Evolutionary conservation across 176 grass and related monocot species (phyloP).

Genomic region (Oryza nivara): DNA sequence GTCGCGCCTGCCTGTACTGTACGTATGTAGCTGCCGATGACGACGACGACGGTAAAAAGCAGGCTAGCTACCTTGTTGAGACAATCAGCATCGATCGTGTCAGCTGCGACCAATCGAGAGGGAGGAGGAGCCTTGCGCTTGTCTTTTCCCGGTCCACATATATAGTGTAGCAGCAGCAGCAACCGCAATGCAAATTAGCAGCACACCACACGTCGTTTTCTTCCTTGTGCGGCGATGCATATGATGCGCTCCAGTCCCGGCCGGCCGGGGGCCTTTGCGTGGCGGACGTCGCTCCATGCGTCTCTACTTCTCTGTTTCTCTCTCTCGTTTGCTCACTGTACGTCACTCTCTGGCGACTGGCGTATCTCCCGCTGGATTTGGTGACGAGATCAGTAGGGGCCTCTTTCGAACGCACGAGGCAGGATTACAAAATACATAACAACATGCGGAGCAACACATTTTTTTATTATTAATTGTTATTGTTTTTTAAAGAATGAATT

Average conservation of each 20-base stretch:
- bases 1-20: not conserved
- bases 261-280: not conserved
- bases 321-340: not conserved
- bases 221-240: not conserved
- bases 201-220: constrained; percentile 34
- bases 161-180: not conserved
- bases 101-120: not conserved
- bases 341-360: not conserved
- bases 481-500: too few relatives aligned
- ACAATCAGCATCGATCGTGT: not conserved
- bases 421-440: too few relatives aligned
- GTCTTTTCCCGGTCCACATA: not conserved
- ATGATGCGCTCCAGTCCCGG: not conserved
- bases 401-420: too few relatives aligned
- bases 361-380: not conserved
- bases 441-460: too few relatives aligned
- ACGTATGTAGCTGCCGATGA: not conserved
- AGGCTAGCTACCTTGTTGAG: not conserved
- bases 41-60: not conserved
- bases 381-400: not conserved
- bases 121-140: not conserved
- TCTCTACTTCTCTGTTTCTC: not conserved
- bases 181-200: not conserved
- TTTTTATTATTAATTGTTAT: too few relatives aligned
- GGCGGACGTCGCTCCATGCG: constrained; percentile 26